These are phyloP conservation scores for Thermothelomyces thermophilus DNA, from an alignment of 2,329 filamentous ascomycete genomes.

Conservation along the genomic window DNA sequence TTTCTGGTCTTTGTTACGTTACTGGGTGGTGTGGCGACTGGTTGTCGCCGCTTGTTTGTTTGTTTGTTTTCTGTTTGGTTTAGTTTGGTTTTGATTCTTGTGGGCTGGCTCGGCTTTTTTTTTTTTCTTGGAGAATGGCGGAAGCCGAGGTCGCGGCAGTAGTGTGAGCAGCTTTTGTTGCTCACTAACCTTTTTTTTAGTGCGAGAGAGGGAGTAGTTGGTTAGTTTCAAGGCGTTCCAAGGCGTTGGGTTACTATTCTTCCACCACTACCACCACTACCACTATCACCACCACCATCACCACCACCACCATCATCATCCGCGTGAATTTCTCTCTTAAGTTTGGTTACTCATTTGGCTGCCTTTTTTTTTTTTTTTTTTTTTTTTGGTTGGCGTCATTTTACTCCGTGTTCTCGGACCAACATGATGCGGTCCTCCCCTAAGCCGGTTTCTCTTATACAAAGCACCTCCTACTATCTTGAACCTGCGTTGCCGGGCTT, in stretches of 20 bases:
- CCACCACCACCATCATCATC: background rate
- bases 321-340: background rate
- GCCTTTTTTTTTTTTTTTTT: background rate
- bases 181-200: background rate
- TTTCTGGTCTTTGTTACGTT: background rate
- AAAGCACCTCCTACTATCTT: background rate
- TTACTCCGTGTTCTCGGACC: conserved; percentile 7
- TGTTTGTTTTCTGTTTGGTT: too few relatives aligned
- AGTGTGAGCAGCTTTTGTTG: background rate
- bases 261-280: background rate
- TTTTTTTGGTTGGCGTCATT: conserved; percentile 2
- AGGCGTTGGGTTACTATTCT: background rate
- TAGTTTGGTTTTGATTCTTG: too few relatives aligned
- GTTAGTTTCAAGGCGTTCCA: background rate
- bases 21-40: background rate
- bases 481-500: background rate
- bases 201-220: background rate
- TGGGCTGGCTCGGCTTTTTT: too few relatives aligned
- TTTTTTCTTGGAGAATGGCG: too few relatives aligned
- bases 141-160: too few relatives aligned
- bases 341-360: background rate
- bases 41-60: too few relatives aligned
- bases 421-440: conserved; percentile 11
- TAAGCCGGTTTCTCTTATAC: background rate
- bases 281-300: background rate